Evolutionary conservation across 2,329 filamentous ascomycete genomes (phyloP).

Genomic region (Aotearoamyces nothofagi): DNA sequence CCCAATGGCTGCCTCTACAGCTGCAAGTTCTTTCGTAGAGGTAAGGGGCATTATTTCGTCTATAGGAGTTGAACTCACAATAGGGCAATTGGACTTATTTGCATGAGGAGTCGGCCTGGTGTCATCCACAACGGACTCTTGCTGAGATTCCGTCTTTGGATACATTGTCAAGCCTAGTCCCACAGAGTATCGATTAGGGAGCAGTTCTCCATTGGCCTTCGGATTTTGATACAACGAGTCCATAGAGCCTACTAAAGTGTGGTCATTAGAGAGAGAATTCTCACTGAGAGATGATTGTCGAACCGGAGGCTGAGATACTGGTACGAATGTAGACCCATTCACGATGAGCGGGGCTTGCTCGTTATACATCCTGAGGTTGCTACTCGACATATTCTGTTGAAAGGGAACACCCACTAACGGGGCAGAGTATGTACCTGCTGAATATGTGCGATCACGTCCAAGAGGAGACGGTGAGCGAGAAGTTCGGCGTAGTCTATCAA

Average conservation of each 20-base stretch:
- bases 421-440: constrained; percentile 12
- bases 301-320: constrained; percentile 12
- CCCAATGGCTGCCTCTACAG: not conserved
- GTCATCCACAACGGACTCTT: too few relatives aligned
- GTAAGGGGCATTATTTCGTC: not conserved
- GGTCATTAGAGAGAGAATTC: constrained; percentile 13
- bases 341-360: constrained; percentile 15
- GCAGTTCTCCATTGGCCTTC: not conserved
- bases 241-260: too few relatives aligned
- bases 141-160: not conserved
- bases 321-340: constrained; percentile 16
- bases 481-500: constrained; percentile 16
- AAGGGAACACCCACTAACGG: constrained; percentile 9
- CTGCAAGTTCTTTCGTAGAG: not conserved
- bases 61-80: not conserved
- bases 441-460: constrained; percentile 17
- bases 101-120: too few relatives aligned
- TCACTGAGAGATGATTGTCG: constrained; percentile 14
- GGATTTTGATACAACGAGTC: too few relatives aligned
- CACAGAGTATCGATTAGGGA: not conserved
- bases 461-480: constrained; percentile 21
- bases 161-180: too few relatives aligned
- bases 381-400: constrained; percentile 13
- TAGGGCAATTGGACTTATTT: not conserved
- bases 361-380: constrained; percentile 14